Conservation (phyloP, 192 early-diverging fungal genomes). For the Pilaira anomala region DNA sequence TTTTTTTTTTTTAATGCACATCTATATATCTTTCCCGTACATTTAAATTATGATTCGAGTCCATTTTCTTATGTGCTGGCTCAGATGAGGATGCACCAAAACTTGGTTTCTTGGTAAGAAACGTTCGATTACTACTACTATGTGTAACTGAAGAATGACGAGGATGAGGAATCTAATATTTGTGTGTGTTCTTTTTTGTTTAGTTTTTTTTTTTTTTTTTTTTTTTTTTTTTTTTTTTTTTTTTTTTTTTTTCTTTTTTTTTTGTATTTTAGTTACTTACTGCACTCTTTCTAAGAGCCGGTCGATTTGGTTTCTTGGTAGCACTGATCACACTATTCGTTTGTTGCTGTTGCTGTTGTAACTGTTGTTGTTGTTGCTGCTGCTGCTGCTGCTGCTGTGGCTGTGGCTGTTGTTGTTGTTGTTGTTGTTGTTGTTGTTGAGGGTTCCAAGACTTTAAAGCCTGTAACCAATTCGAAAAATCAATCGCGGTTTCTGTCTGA, state of each 20-base stretch:
- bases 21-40: too few species aligned
- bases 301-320: background rate
- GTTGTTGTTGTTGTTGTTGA: background rate
- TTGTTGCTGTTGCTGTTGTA: background rate
- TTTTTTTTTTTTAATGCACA: too few species aligned
- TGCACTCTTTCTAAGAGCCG: background rate
- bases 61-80: background rate
- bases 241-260: too few species aligned
- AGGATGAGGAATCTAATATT: constrained; percentile 5
- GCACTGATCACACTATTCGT: too few species aligned
- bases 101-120: constrained; percentile 15
- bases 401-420: background rate
- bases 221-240: too few species aligned
- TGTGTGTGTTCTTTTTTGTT: too few species aligned
- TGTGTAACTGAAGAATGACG: background rate
- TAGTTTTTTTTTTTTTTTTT: too few species aligned
- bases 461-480: constrained; percentile 15
- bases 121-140: constrained; percentile 2
- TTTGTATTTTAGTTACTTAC: constrained; percentile 1
- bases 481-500: constrained; percentile 16
- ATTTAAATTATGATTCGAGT: too few species aligned
- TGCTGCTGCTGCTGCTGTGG: too few species aligned
- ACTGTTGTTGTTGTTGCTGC: background rate
- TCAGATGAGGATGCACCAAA: background rate
- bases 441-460: constrained; percentile 19